These are phyloP conservation scores for Aureobasidium sp. DNA, from an alignment of 2,329 filamentous ascomycete species.

Conservation along the genomic window DNA sequence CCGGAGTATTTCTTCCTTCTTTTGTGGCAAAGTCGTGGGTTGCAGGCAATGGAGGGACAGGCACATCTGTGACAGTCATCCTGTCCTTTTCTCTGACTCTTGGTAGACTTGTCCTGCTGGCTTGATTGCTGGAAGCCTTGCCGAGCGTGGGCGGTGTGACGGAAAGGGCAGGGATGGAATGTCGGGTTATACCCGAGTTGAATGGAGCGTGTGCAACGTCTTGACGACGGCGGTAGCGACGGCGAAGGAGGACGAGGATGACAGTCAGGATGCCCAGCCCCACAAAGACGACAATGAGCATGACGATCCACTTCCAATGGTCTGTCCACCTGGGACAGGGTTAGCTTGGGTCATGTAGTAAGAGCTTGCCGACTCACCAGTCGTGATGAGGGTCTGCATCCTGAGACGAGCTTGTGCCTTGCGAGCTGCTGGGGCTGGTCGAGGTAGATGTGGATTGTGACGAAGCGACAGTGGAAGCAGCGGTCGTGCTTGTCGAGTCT, in stretches of 20 bases:
- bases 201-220: slow-evolving; percentile 37
- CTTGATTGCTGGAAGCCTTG: slow-evolving; percentile 5
- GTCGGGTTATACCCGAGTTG: slow-evolving; percentile 32
- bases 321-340: slow-evolving; percentile 50
- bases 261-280: slow-evolving; percentile 61
- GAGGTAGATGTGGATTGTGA: slow-evolving; percentile 11
- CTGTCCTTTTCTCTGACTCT: slow-evolving; percentile 14
- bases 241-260: slow-evolving; percentile 62
- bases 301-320: slow-evolving; percentile 75
- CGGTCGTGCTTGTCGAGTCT: background rate
- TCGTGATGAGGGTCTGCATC: slow-evolving; percentile 1
- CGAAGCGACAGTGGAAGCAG: slow-evolving; percentile 10
- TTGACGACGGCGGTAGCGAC: slow-evolving; percentile 64
- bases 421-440: slow-evolving; percentile 25
- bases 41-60: background rate
- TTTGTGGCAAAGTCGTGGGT: slow-evolving; percentile 1
- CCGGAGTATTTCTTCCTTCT: background rate
- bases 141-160: slow-evolving; percentile 2
- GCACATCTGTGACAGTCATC: slow-evolving; percentile 3
- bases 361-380: slow-evolving; percentile 19
- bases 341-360: background rate
- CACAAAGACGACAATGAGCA: slow-evolving; percentile 67
- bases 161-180: slow-evolving; percentile 15
- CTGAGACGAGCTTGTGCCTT: slow-evolving; percentile 22
- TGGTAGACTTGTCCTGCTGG: slow-evolving; percentile 15